These are phyloP conservation scores for Gossypium schwendimanii DNA, from an alignment of 441 rosid genomes.

Conservation along the genomic window DNA sequence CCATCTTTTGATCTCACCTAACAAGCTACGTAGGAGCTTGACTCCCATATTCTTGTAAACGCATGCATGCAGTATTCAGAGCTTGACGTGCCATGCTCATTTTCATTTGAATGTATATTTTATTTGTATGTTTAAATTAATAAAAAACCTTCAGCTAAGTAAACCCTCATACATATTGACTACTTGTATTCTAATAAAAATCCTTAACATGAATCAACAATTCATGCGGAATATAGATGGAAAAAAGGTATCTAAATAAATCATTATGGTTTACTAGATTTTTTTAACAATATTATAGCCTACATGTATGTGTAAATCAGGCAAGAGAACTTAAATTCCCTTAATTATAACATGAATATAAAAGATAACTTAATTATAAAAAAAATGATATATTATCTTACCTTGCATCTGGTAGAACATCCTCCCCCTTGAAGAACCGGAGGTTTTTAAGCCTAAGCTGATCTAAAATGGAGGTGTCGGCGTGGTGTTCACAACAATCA, in stretches of 20 bases:
- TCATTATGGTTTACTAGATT: no score
- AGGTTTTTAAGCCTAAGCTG: constrained; percentile 67
- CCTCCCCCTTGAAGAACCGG: constrained; percentile 48
- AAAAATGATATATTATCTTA: constrained; percentile 4
- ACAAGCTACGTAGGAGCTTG: background rate
- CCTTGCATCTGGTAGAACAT: constrained; percentile 84
- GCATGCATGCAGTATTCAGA: constrained; percentile 9
- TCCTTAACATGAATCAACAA: no score
- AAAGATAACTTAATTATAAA: no score
- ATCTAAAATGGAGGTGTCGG: constrained; percentile 70
- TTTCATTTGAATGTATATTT: background rate
- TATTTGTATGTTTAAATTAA: background rate
- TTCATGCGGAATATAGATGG: no score
- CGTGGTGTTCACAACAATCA: constrained; percentile 90
- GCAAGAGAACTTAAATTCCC: no score
- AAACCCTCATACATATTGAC: no score
- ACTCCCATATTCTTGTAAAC: background rate
- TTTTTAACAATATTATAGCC: no score
- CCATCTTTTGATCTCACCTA: background rate
- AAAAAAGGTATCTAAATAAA: no score
- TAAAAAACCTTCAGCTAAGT: no score
- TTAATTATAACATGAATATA: no score
- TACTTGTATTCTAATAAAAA: no score
- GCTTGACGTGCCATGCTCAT: background rate
- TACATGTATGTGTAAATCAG: no score